Evolutionary conservation across 2,329 filamentous ascomycete genomes (phyloP).

Genomic region (Cercospora beticola): DNA sequence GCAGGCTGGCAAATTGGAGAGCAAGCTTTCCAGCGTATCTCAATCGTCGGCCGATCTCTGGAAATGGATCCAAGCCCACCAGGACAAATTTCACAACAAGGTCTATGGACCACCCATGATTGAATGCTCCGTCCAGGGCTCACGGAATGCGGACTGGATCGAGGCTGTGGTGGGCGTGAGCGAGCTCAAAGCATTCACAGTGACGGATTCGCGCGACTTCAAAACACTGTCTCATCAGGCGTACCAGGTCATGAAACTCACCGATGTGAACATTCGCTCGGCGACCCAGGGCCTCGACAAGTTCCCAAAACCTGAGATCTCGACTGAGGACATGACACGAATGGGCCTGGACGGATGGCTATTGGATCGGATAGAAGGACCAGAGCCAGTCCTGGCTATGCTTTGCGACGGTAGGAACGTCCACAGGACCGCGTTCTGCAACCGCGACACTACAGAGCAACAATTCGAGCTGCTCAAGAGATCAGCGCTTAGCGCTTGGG

Average conservation of each 20-base stretch:
- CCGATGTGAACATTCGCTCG: constrained; percentile 69
- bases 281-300: constrained; percentile 55
- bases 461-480: constrained; percentile 64
- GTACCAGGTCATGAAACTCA: constrained; percentile 62
- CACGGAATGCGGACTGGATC: constrained; percentile 61
- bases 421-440: constrained; percentile 65
- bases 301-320: constrained; percentile 55
- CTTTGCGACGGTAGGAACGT: constrained; percentile 73
- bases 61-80: constrained; percentile 68
- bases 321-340: constrained; percentile 53
- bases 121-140: constrained; percentile 74
- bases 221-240: constrained; percentile 67
- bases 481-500: constrained; percentile 64
- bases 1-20: constrained; percentile 70
- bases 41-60: constrained; percentile 68
- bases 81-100: constrained; percentile 71
- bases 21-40: constrained; percentile 61
- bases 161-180: constrained; percentile 57
- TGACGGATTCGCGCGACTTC: constrained; percentile 74
- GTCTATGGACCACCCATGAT: constrained; percentile 81
- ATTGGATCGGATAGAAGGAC: constrained; percentile 75
- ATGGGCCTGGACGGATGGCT: constrained; percentile 78
- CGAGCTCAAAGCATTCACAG: constrained; percentile 66
- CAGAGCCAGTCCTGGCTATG: constrained; percentile 81
- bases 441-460: constrained; percentile 62